Base-by-base conservation (phyloP, 1,284 basidiomycete species). In the Phaffia rhodozyma region DNA sequence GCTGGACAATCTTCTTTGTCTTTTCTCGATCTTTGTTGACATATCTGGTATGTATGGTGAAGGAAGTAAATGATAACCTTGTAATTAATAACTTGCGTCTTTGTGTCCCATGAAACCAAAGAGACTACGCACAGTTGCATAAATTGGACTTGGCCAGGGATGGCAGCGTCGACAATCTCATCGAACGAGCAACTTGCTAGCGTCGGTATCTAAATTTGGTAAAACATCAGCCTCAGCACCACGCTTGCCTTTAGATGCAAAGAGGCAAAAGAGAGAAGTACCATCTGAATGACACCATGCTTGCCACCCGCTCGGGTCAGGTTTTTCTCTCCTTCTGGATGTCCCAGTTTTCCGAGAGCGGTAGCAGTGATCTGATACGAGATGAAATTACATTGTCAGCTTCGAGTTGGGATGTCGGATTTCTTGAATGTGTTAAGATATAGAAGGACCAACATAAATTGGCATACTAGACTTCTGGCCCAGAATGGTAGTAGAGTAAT, bases 251-350 rank as follows among this genome's bases (percentile, higher is more conserved):
- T 23, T 50, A 18, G 52, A 57, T 58, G 13, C 9, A 62, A 48
- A 54, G 11, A 21, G 11, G 29, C 38, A 48, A 27, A 60, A 58
- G 34, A 30, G 32, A 60, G 51, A 69, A 76, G 66, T 64, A 87
- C 89, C 92, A 94, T 93, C 71, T 94, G 92, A 67, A 94, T 92
- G 57, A 91, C 77, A 20, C 80, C 82, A 66, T 87, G 80, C 70
- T 85, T 85, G 66, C 83, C 89, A 0, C 89, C 91, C 0, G 89
- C 91, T 66, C 85, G 79, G 0, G 92, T 97, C 54, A 97, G 74
- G 71, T 85, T 86, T 16, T 93, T 79, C 76, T 96, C 92, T 23
- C 92, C 92, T 64, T 93, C 89, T 0, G 91, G 89, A 71, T 96
- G 92, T 5, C 90, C 93, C 1, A 97, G 84, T 77, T 94, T 96